phyloP scores from a whole-genome alignment of 805 yeast genomes.

The Monosporozyma yasuniensis region DNA sequence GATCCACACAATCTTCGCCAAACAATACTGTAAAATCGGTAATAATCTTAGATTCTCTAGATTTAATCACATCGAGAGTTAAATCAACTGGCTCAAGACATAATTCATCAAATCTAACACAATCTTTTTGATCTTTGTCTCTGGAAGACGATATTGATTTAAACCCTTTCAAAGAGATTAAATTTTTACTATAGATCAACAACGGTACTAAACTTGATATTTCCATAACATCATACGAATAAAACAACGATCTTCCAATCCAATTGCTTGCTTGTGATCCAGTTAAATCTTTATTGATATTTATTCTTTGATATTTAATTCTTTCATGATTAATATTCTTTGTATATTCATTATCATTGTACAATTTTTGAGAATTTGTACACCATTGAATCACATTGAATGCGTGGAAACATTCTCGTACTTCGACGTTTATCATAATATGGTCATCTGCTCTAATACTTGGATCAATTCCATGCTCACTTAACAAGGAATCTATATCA shows the following conservation, averaged over 20 bases:
- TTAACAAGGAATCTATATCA: neutral
- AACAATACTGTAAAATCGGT: conserved; percentile 61
- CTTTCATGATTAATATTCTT: neutral
- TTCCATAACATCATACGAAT: conserved; percentile 17
- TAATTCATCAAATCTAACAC: neutral
- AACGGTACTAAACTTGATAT: neutral
- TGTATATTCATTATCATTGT: neutral
- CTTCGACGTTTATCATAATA: conserved; percentile 15
- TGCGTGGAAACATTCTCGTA: conserved; percentile 14
- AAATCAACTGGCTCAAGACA: neutral
- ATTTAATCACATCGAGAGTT: neutral
- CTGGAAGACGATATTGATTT: neutral
- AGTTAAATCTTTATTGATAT: conserved; percentile 16
- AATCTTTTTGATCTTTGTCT: neutral
- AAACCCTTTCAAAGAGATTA: neutral
- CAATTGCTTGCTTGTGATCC: conserved; percentile 14
- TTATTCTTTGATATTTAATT: neutral
- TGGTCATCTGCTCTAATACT: conserved; percentile 1
- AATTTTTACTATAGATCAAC: neutral
- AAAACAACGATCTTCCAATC: conserved; percentile 19
- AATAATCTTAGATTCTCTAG: conserved; percentile 14
- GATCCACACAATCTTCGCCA: conserved; percentile 67
- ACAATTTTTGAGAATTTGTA: neutral
- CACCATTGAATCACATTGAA: conserved; percentile 12
- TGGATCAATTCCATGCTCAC: neutral